Evolutionary conservation across 2,329 filamentous ascomycete species (phyloP).

Genomic region (Monilinia fructigena): DNA sequence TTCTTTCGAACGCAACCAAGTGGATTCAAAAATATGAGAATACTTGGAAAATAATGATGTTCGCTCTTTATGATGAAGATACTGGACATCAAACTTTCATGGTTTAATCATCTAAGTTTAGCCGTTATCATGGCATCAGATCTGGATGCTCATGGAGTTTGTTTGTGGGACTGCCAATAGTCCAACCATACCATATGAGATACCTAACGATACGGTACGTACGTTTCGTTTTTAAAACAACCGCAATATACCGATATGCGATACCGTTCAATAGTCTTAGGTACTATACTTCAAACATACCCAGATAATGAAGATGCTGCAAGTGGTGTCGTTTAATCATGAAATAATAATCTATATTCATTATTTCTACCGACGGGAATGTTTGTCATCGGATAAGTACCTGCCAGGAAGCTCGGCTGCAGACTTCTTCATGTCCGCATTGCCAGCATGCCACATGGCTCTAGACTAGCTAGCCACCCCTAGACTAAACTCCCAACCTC

Average conservation of each 20-base stretch:
- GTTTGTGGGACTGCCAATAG: slow-evolving; percentile 4
- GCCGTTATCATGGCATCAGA: slow-evolving; percentile 3
- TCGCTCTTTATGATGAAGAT: slow-evolving; percentile 3
- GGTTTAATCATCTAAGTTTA: slow-evolving; percentile 2
- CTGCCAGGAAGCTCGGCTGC: slow-evolving; percentile 16
- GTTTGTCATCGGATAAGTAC: slow-evolving; percentile 5
- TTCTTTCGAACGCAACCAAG: neutral
- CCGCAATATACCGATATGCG: neutral
- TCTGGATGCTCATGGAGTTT: neutral
- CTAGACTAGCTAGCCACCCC: slow-evolving; percentile 8
- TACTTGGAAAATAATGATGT: neutral
- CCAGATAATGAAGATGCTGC: neutral
- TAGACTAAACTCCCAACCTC: slow-evolving; percentile 16
- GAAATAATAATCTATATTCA: neutral
- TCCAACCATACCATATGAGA: neutral
- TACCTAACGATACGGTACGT: neutral
- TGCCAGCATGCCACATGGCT: slow-evolving; percentile 15
- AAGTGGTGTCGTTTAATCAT: neutral
- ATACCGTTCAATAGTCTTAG: neutral
- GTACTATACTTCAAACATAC: no score
- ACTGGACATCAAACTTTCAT: neutral
- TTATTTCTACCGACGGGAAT: slow-evolving; percentile 1
- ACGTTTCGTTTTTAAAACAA: neutral
- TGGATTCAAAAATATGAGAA: neutral
- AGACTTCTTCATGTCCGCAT: slow-evolving; percentile 5